Conservation (phyloP, 495 filamentous ascomycete species). For the Cercophora sp. region DNA sequence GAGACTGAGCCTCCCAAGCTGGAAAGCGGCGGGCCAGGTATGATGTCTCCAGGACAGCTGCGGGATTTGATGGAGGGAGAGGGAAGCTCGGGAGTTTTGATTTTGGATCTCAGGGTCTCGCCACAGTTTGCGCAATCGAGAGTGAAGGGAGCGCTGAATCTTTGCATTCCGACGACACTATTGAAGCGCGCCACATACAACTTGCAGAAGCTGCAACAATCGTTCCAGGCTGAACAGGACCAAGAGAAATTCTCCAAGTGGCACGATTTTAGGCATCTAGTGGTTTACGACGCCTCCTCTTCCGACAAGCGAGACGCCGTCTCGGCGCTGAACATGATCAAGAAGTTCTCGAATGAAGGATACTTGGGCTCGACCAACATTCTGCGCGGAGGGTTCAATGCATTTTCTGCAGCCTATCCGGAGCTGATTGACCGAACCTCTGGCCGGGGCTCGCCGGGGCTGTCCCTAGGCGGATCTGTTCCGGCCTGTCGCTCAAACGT, state of each 20-base stretch:
- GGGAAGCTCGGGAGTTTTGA: slow-evolving; percentile 53
- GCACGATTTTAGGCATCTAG: slow-evolving; percentile 66
- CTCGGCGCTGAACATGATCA: slow-evolving; percentile 76
- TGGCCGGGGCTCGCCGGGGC: slow-evolving; percentile 35
- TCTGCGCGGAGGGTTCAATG: slow-evolving; percentile 57
- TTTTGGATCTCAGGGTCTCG: slow-evolving; percentile 87
- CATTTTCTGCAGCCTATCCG: slow-evolving; percentile 46
- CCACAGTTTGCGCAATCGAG: slow-evolving; percentile 73
- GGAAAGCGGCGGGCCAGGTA: slow-evolving; percentile 41
- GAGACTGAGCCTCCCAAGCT: slow-evolving; percentile 54
- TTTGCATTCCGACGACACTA: slow-evolving; percentile 93
- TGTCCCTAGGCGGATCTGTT: slow-evolving; percentile 30
- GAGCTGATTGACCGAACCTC: slow-evolving; percentile 45
- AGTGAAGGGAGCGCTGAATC: slow-evolving; percentile 75
- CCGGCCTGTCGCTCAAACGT: slow-evolving; percentile 38
- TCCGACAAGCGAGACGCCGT: slow-evolving; percentile 70
- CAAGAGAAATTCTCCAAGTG: slow-evolving; percentile 72
- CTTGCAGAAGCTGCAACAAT: slow-evolving; percentile 81
- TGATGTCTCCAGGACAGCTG: slow-evolving; percentile 64
- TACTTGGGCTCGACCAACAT: slow-evolving; percentile 73
- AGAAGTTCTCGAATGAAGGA: slow-evolving; percentile 84
- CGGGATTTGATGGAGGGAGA: slow-evolving; percentile 60
- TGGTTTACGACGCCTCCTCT: slow-evolving; percentile 83
- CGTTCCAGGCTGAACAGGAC: slow-evolving; percentile 73
- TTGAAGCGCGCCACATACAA: slow-evolving; percentile 90